Conservation (phyloP, 2,329 filamentous ascomycete species). For the Leptographium lundbergii region DNA sequence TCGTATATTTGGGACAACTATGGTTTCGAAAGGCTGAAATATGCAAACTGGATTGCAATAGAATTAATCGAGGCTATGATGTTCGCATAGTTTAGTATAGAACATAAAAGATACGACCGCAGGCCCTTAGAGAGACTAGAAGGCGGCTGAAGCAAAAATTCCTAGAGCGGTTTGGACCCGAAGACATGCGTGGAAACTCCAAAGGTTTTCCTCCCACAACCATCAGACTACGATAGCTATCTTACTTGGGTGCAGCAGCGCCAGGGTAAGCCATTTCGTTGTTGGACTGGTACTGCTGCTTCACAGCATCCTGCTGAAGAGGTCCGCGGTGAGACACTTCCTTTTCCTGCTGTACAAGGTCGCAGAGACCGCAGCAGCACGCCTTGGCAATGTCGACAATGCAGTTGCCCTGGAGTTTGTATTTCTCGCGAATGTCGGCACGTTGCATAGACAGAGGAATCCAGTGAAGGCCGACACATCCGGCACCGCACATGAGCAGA, state of each 20-base stretch:
- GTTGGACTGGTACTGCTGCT: slow-evolving; percentile 20
- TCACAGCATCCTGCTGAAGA: slow-evolving; percentile 11
- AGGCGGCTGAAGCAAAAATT: not conserved
- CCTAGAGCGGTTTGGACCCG: not conserved
- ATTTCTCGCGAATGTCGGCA: slow-evolving; percentile 29
- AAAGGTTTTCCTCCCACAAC: not conserved
- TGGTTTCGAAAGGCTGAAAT: too few relatives aligned
- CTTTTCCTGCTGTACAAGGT: slow-evolving; percentile 34
- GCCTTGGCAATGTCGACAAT: slow-evolving; percentile 27
- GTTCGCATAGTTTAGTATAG: too few relatives aligned
- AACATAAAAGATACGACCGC: too few relatives aligned
- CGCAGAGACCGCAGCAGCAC: slow-evolving; percentile 33
- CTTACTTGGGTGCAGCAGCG: not conserved
- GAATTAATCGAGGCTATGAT: too few relatives aligned
- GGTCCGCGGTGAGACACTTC: slow-evolving; percentile 27
- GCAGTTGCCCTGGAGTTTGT: slow-evolving; percentile 31
- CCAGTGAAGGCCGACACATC: slow-evolving; percentile 27
- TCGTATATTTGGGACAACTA: too few relatives aligned
- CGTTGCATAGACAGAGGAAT: slow-evolving; percentile 32
- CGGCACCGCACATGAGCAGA: slow-evolving; percentile 28
- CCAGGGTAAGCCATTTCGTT: slow-evolving; percentile 18
- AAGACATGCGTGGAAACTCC: not conserved
- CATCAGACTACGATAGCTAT: too few relatives aligned
- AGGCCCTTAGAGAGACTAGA: not conserved
- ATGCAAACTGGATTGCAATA: too few relatives aligned